Base-by-base conservation (phyloP, 108 stramenopile species). In the Skeletonema costatum region DNA sequence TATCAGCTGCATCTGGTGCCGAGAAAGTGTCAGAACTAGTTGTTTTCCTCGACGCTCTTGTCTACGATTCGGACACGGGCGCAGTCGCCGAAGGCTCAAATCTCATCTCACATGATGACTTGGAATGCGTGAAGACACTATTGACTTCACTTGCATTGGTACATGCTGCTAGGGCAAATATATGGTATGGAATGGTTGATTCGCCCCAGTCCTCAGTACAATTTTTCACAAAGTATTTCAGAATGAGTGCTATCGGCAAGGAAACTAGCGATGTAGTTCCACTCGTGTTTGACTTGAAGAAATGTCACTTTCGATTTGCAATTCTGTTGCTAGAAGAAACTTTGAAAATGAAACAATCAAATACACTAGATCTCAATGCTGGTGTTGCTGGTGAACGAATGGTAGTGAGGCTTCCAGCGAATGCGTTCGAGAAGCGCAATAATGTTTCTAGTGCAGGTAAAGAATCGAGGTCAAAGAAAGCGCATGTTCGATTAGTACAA, bases 251-350 rank as follows among this genome's bases (percentile, higher is more conserved):
- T 16, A 63, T 70, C 48, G 30, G 31, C 30, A 68, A 46, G 32
- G 33, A 39, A 17, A 51, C 29, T 32, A 11, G 12, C 6, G 50
- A 62, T 66, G 63, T 7, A 44, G 70, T 65, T 75, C 75, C 85
- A 21, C 86, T 93, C 71, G 81, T 88, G 65, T 89, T 87, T 41
- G 92, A 93, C 77, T 60, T 93, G 68, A 87, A 90, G 36, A 90
- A 90, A 76, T 90, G 89, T 68, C 88, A 82, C 71, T 89, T 78
- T 35, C 75, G 81, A 29, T 90, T 79, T 46, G 88, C 90, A 29
- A 83, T 92, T 59, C 68, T 73, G 32, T 77, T 78, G 74, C 62
- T 74, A 14, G 78, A 83, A 51, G 83, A 84, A 58, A 60, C 44
- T 39, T 65, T 70, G 19, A 84, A 66, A 68, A 25, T 42, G 7